phyloP scores from a whole-genome alignment of 345 rosid species.

The Luvunga scandens region DNA sequence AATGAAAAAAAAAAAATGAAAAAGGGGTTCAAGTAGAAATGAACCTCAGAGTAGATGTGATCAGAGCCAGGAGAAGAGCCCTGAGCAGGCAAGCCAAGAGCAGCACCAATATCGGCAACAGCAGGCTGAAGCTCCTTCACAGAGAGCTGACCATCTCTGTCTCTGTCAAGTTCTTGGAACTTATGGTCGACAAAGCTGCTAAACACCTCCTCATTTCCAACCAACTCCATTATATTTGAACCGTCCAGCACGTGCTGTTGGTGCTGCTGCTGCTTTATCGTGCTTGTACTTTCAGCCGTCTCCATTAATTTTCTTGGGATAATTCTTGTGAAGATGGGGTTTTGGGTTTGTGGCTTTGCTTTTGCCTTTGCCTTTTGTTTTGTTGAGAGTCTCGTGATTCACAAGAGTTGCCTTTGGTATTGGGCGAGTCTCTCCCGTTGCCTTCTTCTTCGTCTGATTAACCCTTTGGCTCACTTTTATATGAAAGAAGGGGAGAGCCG shows the following conservation, averaged over 20 bases:
- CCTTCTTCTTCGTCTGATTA: neutral
- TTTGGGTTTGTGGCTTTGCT: neutral
- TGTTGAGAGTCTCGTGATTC: conserved; percentile 28
- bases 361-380: neutral
- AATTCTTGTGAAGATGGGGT: conserved; percentile 15
- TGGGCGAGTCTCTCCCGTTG: neutral
- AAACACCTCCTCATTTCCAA: conserved; percentile 78
- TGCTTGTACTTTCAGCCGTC: conserved; percentile 17
- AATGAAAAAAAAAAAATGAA: neutral
- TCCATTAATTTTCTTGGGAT: conserved; percentile 31
- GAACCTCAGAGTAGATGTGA: conserved; percentile 81
- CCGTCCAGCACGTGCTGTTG: conserved; percentile 63
- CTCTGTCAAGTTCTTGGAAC: conserved; percentile 73
- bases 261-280: conserved; percentile 15
- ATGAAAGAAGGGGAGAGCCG: neutral
- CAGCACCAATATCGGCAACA: conserved; percentile 92
- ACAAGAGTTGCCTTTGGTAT: conserved; percentile 13
- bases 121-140: conserved; percentile 86
- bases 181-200: conserved; percentile 72
- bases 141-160: conserved; percentile 79
- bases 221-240: conserved; percentile 86
- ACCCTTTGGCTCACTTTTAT: neutral
- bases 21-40: no score
- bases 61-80: conserved; percentile 84
- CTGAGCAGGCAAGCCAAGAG: conserved; percentile 83